Evolutionary conservation across 2,329 filamentous ascomycete species (phyloP), one percentile per base, ranked within the genome.

Genomic region (Colletotrichum spaethianum): DNA sequence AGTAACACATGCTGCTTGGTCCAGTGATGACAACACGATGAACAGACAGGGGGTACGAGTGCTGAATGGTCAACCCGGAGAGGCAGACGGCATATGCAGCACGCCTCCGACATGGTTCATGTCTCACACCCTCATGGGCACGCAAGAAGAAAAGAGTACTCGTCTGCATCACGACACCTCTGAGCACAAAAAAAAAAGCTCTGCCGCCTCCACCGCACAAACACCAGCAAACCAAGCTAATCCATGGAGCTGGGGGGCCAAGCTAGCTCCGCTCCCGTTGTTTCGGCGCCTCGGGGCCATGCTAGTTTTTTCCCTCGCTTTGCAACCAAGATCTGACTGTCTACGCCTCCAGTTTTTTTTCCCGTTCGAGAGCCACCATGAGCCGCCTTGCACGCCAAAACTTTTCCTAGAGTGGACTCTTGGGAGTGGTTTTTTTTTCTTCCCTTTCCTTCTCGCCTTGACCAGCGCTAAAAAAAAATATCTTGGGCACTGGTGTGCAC

Each of bases 41-140:
- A 31, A n/a, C 42, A 7, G 44, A 36, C 9, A 23, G 23, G 12
- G 14, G 31, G 18, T 7, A 7, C 33, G 20, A 26, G 18, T 18
- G 20, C 26, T 60, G 59, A 38, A 56, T n/a, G n/a, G 52, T 4
- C 31, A 36, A 56, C 52, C 52, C 11, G 12, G 36, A 28, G 55
- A 59, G 65, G 60, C 52, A 53, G 53, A 70, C 70, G 44, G 46
- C 65, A 69, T 59, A 70, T 69, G 70, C 69, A 72, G 66, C 66
- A 42, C 70, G 65, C 65, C 70, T 63, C 52, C 44, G 53, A 60
- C 26, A 56, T 64, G 53, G 42, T 33, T 56, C 46, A 38, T 64
- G 59, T 72, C 70, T 64, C 59, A 60, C 59, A 46, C 59, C n/a
- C 28, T 38, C 38, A 14, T 28, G 44, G 36, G n/a, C 20, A 48